Evolutionary conservation across 805 yeast species (phyloP).

Genomic region (Sungouiella blattae): DNA sequence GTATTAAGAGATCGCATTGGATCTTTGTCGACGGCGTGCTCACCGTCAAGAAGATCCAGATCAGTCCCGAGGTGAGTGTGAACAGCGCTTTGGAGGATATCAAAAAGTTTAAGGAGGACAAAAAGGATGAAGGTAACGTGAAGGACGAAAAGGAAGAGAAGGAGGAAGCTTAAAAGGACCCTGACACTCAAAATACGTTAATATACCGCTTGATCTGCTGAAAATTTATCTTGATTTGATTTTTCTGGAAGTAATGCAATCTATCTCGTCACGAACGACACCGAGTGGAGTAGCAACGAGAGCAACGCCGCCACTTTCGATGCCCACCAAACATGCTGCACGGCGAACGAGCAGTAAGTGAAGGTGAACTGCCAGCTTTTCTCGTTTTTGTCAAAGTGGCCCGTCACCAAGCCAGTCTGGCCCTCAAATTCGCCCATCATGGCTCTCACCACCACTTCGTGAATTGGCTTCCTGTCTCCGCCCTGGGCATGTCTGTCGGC

Average conservation of each 20-base stretch:
- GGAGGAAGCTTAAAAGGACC: slow-evolving; percentile 4
- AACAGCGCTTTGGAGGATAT: slow-evolving; percentile 58
- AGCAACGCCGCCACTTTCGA: slow-evolving; percentile 50
- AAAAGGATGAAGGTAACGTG: neutral
- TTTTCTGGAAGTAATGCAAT: too few species aligned
- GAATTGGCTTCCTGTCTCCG: slow-evolving; percentile 38
- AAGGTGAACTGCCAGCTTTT: slow-evolving; percentile 64
- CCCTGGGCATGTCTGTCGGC: slow-evolving; percentile 43
- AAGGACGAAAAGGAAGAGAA: slow-evolving; percentile 1
- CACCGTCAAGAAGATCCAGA: slow-evolving; percentile 46
- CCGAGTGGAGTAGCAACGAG: slow-evolving; percentile 28
- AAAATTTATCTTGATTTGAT: too few species aligned
- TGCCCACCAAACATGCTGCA: slow-evolving; percentile 97
- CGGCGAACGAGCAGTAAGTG: slow-evolving; percentile 71
- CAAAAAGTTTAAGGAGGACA: slow-evolving; percentile 27
- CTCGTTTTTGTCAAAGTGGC: slow-evolving; percentile 47
- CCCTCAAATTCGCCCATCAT: slow-evolving; percentile 98
- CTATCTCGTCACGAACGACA: slow-evolving; percentile 1
- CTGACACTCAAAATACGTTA: neutral
- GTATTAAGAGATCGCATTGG: slow-evolving; percentile 89
- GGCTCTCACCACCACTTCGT: slow-evolving; percentile 82
- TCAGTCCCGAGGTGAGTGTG: slow-evolving; percentile 53
- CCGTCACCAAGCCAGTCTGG: slow-evolving; percentile 80
- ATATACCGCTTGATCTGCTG: too few species aligned
- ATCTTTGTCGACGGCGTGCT: slow-evolving; percentile 77